These are phyloP conservation scores for Suillus tomentosus DNA, from an alignment of 768 basidiomycete genomes.

Conservation along the genomic window DNA sequence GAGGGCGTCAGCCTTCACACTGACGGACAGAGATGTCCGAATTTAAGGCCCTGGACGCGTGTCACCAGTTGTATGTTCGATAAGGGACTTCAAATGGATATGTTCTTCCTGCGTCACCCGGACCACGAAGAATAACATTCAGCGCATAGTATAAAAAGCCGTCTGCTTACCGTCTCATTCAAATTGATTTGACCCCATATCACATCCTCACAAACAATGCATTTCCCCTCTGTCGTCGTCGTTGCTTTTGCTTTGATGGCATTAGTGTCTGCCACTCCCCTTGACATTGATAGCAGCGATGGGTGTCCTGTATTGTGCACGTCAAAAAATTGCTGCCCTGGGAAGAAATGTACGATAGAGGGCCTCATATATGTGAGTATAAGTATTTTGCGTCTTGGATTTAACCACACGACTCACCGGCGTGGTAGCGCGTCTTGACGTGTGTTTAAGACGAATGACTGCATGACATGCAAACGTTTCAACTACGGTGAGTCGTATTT, in stretches of 20 bases:
- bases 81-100: background rate
- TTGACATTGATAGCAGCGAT: background rate
- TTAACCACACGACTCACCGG: background rate
- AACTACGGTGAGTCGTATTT: background rate
- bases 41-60: background rate
- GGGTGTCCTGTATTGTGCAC: background rate
- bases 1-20: no score
- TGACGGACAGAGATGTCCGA: background rate
- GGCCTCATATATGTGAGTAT: background rate
- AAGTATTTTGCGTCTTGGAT: background rate
- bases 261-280: background rate
- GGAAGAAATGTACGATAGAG: no score
- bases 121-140: background rate
- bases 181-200: background rate
- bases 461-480: no score
- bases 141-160: background rate
- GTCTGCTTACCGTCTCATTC: background rate
- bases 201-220: background rate
- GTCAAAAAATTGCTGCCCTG: background rate
- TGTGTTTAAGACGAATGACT: background rate
- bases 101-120: background rate
- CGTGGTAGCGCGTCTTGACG: background rate
- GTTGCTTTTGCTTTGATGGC: background rate
- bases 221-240: background rate
- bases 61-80: no score